These are phyloP conservation scores for Cordia subcordata DNA, from an alignment of 257 asterid genomes.

Conservation along the genomic window DNA sequence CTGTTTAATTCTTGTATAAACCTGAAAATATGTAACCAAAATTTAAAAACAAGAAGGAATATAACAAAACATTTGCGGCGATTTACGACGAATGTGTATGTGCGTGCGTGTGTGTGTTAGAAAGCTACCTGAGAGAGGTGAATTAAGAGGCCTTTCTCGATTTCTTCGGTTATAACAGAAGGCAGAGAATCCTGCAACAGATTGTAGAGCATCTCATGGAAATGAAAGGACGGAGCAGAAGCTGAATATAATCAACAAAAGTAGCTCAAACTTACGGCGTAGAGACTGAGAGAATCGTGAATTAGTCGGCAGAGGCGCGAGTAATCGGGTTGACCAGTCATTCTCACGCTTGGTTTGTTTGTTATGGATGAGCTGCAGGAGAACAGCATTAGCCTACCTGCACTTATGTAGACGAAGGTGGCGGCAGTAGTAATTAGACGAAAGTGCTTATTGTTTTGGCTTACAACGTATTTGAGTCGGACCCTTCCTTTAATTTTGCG, in stretches of 20 bases:
- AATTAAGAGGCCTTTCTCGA: slow-evolving; percentile 46
- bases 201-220: background rate
- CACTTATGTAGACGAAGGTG: too few species aligned
- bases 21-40: slow-evolving; percentile 25
- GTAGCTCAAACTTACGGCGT: slow-evolving; percentile 26
- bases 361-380: too few species aligned
- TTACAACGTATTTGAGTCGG: too few species aligned
- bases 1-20: slow-evolving; percentile 48
- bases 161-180: slow-evolving; percentile 35
- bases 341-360: slow-evolving; percentile 17
- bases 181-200: slow-evolving; percentile 40
- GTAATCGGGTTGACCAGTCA: slow-evolving; percentile 31
- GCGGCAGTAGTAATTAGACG: too few species aligned
- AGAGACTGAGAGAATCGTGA: slow-evolving; percentile 38
- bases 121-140: slow-evolving; percentile 59
- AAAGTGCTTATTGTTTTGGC: too few species aligned
- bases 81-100: background rate
- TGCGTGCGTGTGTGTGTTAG: background rate
- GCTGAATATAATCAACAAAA: background rate
- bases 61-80: background rate
- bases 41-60: background rate
- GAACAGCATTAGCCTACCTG: too few species aligned
- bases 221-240: background rate
- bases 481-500: too few species aligned
- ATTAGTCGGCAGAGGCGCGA: slow-evolving; percentile 45